Conservation (phyloP, 768 basidiomycete species). For the Lanmaoa pseudosensibilis region DNA sequence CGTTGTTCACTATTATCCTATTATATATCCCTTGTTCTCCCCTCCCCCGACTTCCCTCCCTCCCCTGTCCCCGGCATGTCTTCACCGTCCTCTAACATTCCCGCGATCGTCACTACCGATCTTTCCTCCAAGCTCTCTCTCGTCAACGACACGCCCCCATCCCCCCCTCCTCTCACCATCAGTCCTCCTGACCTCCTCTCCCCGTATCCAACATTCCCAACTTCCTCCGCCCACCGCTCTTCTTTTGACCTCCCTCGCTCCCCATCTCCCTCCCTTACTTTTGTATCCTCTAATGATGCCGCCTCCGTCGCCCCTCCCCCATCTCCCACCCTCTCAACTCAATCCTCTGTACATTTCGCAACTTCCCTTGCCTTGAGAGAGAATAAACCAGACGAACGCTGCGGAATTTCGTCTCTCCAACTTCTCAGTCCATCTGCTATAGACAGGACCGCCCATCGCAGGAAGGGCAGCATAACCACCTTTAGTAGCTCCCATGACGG, state of each 20-base stretch:
- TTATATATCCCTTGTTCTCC: slow-evolving; percentile 7
- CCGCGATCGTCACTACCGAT: slow-evolving; percentile 38
- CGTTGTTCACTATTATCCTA: not conserved
- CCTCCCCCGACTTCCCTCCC: not conserved
- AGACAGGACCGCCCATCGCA: slow-evolving; percentile 39
- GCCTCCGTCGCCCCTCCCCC: slow-evolving; percentile 51
- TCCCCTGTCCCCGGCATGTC: slow-evolving; percentile 16
- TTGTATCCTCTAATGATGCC: slow-evolving; percentile 44
- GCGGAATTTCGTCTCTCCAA: slow-evolving; percentile 51
- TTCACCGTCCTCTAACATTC: slow-evolving; percentile 23
- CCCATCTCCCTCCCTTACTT: slow-evolving; percentile 30
- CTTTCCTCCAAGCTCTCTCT: slow-evolving; percentile 33
- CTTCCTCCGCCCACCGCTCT: slow-evolving; percentile 4
- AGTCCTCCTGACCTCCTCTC: slow-evolving; percentile 25
- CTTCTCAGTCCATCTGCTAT: slow-evolving; percentile 46
- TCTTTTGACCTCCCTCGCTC: slow-evolving; percentile 36
- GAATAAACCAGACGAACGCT: slow-evolving; percentile 61
- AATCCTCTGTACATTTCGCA: slow-evolving; percentile 59
- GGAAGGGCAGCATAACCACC: slow-evolving; percentile 62
- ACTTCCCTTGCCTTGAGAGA: slow-evolving; percentile 61
- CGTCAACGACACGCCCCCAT: not conserved
- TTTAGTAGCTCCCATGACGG: slow-evolving; percentile 44
- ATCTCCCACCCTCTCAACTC: slow-evolving; percentile 73
- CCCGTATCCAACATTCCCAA: slow-evolving; percentile 7
- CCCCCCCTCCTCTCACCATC: not conserved